Evolutionary conservation across 768 basidiomycete genomes (phyloP).

Genomic region (Macrolepiota dolichaula): DNA sequence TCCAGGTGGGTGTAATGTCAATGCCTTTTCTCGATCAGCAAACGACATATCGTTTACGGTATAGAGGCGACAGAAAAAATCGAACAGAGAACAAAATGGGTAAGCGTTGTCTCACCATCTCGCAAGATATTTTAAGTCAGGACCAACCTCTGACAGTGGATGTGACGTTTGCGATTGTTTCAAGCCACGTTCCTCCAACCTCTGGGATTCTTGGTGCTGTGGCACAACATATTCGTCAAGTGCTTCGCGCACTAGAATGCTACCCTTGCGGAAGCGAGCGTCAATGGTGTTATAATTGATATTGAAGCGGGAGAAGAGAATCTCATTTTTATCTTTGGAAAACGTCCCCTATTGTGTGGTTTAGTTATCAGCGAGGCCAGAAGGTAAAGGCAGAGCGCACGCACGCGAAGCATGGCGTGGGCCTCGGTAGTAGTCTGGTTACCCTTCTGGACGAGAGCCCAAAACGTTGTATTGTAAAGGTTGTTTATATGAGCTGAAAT

Average conservation of each 20-base stretch:
- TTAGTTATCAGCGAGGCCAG: not conserved
- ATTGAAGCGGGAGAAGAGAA: constrained; percentile 75
- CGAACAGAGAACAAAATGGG: too few species aligned
- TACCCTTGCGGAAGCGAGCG: constrained; percentile 79
- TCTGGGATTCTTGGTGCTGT: not conserved
- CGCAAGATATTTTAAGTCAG: not conserved
- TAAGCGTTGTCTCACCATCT: too few species aligned
- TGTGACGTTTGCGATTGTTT: not conserved
- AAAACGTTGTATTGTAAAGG: constrained; percentile 93
- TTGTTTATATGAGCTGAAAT: constrained; percentile 93
- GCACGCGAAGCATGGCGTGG: constrained; percentile 73
- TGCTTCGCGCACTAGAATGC: constrained; percentile 68
- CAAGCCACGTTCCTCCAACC: not conserved
- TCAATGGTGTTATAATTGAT: constrained; percentile 86
- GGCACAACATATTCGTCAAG: not conserved
- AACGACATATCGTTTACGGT: too few species aligned
- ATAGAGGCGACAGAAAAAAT: too few species aligned
- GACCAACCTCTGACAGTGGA: not conserved
- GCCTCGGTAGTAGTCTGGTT: constrained; percentile 77
- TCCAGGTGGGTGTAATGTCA: too few species aligned
- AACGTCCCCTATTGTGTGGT: constrained; percentile 67
- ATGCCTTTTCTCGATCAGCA: too few species aligned
- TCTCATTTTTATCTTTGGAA: constrained; percentile 88
- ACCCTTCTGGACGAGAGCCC: constrained; percentile 88
- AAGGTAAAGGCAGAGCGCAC: constrained; percentile 12